phyloP scores from a whole-genome alignment of 1,284 basidiomycete species.

The Rhodotorula sp. region DNA sequence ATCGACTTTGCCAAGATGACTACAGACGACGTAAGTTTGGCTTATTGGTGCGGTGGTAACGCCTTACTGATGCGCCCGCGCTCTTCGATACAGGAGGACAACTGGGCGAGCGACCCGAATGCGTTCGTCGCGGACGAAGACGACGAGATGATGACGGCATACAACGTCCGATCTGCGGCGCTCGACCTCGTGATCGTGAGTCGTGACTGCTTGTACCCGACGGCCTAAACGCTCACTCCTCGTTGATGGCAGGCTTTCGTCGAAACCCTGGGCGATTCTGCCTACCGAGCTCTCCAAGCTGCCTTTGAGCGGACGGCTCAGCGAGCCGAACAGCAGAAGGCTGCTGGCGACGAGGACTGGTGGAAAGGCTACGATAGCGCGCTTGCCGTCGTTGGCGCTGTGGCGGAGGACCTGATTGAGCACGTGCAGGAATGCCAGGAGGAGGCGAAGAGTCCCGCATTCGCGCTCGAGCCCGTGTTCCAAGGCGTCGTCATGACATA shows the following conservation, averaged over 20 bases:
- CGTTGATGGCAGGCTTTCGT: slow-evolving; percentile 62
- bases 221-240: not conserved
- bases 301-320: slow-evolving; percentile 61
- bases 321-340: slow-evolving; percentile 58
- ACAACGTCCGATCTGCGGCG: slow-evolving; percentile 77
- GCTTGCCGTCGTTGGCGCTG: slow-evolving; percentile 79
- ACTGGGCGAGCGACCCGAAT: slow-evolving; percentile 84
- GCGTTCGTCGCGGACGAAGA: slow-evolving; percentile 93
- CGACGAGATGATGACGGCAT: slow-evolving; percentile 73
- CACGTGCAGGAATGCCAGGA: slow-evolving; percentile 71
- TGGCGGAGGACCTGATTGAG: slow-evolving; percentile 72
- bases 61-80: not conserved
- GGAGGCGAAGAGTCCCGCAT: slow-evolving; percentile 60
- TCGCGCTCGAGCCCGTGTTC: slow-evolving; percentile 76
- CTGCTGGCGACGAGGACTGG: slow-evolving; percentile 45
- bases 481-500: slow-evolving; percentile 74
- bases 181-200: slow-evolving; percentile 76
- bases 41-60: slow-evolving; percentile 1
- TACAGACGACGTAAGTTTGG: slow-evolving; percentile 70
- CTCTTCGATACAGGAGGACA: slow-evolving; percentile 66
- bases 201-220: slow-evolving; percentile 14
- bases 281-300: slow-evolving; percentile 61
- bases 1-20: slow-evolving; percentile 84
- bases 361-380: slow-evolving; percentile 50
- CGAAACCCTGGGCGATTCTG: slow-evolving; percentile 63